Percentiles rank a stretch among this genome's conserved stretches.
These are phyloP conservation scores for Solanum pennellii DNA, from an alignment of 257 asterid genomes.

Conservation along the genomic window DNA sequence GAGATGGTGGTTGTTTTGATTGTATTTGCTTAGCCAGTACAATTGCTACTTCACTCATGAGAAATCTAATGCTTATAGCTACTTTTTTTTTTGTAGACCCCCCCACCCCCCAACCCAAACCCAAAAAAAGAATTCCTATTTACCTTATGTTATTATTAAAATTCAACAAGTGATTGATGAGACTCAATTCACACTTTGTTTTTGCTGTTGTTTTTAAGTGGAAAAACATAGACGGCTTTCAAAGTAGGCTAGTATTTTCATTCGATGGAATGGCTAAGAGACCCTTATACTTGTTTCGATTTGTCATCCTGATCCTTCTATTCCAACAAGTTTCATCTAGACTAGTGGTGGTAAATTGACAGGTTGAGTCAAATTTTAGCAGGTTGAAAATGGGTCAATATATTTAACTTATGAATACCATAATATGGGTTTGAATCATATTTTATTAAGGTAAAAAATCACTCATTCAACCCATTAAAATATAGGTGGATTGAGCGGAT, in stretches of 20 bases:
- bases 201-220: neutral
- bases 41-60: neutral
- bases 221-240: neutral
- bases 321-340: neutral
- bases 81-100: neutral
- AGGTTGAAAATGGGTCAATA: neutral
- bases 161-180: neutral
- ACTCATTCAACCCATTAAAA: neutral
- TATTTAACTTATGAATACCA: neutral
- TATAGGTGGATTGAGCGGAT: too few species aligned
- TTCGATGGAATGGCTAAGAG: neutral
- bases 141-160: neutral
- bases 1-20: conserved; percentile 53
- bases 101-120: too few species aligned
- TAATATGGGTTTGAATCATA: neutral
- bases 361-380: too few species aligned
- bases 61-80: neutral
- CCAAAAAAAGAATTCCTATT: too few species aligned
- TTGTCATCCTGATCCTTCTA: neutral
- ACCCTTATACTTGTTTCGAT: neutral
- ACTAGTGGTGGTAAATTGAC: neutral
- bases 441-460: too few species aligned
- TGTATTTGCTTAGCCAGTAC: neutral
- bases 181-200: neutral
- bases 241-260: neutral